Evolutionary conservation across 495 filamentous ascomycete species (phyloP), one percentile per base, ranked within the genome.

Genomic region (Aspergillus bertholletiae): DNA sequence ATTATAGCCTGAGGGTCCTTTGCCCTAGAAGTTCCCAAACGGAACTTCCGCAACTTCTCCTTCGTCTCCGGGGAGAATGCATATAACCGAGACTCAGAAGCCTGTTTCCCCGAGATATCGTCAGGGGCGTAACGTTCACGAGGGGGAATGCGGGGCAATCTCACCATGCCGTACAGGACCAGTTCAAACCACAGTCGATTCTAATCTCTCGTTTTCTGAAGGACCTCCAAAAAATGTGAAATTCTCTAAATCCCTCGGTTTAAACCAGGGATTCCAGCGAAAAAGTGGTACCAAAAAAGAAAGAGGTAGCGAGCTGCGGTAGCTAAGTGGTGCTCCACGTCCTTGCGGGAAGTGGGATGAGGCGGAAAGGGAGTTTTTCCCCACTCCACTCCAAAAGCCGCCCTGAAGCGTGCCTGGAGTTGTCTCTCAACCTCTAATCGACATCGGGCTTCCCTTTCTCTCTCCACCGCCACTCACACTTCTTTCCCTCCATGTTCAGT

Each of bases 61-160:
- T 84, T 89, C 23, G 90, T 96, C 71, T 92, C 89, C 41, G 85
- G 79, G 28, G 90, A 92, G 82, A 97, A 96, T 23, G 92, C 87
- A 74, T 97, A 98, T 60, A 98, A 80, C 53, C 94, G 81, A 49
- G 89, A 81, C 76, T 97, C 93, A 60, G 91, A n/a, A 60, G 91
- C 13, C 7, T 5, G 20, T 64, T 40, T 22, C 63, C 26, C 41
- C 24, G 20, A 40, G 22, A 34, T 9, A 22, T 46, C n/a, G 17
- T 45, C 13, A 46, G 18, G 11, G 24, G 22, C 34, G 55, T 60
- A 44, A 66, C 60, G 60, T 59, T 66, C 18, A 17, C 50, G 50
- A 23, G 37, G 15, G n/a, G 26, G 17, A 51, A 32, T 28, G 46
- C 27, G 32, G 53, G 40, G 27, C 23, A 20, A 2, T 20, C 60